These are phyloP conservation scores for Phytopythium mirpurense DNA, from an alignment of 352 stramenopile genomes.

Conservation along the genomic window DNA sequence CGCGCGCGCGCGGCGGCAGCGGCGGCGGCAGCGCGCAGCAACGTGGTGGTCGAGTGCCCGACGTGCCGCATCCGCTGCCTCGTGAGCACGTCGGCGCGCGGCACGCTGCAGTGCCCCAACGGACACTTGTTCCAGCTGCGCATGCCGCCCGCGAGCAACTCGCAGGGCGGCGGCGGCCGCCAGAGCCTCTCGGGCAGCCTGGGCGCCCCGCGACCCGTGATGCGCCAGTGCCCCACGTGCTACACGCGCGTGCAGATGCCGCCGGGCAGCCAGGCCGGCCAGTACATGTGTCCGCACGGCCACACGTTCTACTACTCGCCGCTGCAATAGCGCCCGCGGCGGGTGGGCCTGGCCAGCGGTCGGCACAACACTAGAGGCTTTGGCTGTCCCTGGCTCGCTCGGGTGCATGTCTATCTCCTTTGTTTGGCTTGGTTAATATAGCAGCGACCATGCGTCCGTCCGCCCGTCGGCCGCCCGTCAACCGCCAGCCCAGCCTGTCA, in stretches of 20 bases:
- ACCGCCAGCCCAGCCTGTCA: too few relatives aligned
- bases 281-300: slow-evolving; percentile 87
- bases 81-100: slow-evolving; percentile 61
- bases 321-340: slow-evolving; percentile 27
- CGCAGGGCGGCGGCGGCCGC: slow-evolving; percentile 18
- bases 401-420: not conserved
- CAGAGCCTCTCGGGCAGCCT: slow-evolving; percentile 27
- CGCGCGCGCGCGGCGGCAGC: slow-evolving; percentile 46
- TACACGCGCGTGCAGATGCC: slow-evolving; percentile 87
- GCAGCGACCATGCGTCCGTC: too few relatives aligned
- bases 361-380: too few relatives aligned
- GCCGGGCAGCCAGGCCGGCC: slow-evolving; percentile 69
- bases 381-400: slow-evolving; percentile 9
- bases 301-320: slow-evolving; percentile 86
- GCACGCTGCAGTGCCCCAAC: slow-evolving; percentile 72
- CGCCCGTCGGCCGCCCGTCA: too few relatives aligned
- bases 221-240: slow-evolving; percentile 84
- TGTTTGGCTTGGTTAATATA: slow-evolving; percentile 1
- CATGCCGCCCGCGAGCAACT: slow-evolving; percentile 48
- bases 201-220: slow-evolving; percentile 42
- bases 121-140: slow-evolving; percentile 71
- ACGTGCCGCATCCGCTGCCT: slow-evolving; percentile 74
- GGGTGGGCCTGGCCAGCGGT: too few relatives aligned
- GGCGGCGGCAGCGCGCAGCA: slow-evolving; percentile 46
- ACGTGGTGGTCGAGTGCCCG: slow-evolving; percentile 72